Percentiles rank a stretch among this genome's conserved stretches.
These are phyloP conservation scores for Quercus tomentella DNA, from an alignment of 331 rosid genomes.

Conservation along the genomic window DNA sequence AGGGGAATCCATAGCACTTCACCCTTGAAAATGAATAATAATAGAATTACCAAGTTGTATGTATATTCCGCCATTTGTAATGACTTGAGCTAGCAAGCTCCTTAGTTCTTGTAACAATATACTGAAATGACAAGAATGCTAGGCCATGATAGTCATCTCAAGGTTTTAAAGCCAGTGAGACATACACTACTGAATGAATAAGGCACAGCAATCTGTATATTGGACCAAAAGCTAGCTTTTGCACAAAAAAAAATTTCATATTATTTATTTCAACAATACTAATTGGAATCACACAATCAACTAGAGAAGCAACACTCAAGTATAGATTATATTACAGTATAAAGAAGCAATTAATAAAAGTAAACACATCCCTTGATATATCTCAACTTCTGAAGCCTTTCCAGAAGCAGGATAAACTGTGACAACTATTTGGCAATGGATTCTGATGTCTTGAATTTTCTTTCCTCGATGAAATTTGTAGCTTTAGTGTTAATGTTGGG, in stretches of 20 bases:
- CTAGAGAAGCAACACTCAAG: background rate
- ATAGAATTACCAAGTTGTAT: background rate
- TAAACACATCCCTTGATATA: background rate
- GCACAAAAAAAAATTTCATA: background rate
- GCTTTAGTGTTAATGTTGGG: background rate
- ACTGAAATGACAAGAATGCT: background rate
- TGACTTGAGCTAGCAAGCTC: background rate
- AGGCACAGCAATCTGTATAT: background rate
- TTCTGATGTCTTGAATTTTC: no score
- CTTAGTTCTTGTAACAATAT: background rate
- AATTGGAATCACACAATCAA: background rate
- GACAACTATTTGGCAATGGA: background rate
- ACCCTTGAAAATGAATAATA: background rate
- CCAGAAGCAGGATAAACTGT: background rate
- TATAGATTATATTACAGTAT: background rate
- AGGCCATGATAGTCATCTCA: background rate
- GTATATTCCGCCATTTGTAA: background rate
- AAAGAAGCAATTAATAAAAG: no score
- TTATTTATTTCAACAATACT: background rate
- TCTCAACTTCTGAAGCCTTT: background rate
- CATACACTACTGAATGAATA: background rate
- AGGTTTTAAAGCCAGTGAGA: background rate
- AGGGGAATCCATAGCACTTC: background rate
- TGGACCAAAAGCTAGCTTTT: background rate
- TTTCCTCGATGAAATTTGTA: background rate